Conservation (phyloP, 805 yeast species). For the Starmera quercuum region DNA sequence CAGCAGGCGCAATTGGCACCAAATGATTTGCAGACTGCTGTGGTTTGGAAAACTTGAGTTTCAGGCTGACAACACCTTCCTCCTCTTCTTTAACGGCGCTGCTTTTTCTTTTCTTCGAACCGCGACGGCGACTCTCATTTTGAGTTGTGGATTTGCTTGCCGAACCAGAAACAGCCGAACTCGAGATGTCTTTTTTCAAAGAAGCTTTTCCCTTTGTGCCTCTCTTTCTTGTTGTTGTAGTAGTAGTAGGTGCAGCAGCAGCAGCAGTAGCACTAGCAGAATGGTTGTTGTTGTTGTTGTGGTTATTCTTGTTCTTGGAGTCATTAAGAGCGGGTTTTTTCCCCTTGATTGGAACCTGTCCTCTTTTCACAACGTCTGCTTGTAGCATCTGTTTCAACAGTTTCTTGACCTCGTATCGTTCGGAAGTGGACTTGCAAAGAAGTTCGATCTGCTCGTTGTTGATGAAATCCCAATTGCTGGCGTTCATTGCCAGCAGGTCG, state of each 20-base stretch:
- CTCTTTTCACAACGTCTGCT: slow-evolving; percentile 16
- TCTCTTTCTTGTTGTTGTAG: neutral
- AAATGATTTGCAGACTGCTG: neutral
- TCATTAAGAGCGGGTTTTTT: neutral
- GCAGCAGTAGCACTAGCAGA: neutral
- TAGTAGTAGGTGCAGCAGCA: neutral
- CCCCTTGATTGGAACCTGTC: slow-evolving; percentile 7
- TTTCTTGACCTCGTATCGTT: slow-evolving; percentile 19
- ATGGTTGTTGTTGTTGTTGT: neutral
- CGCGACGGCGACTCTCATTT: neutral
- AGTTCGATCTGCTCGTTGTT: slow-evolving; percentile 19
- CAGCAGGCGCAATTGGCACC: slow-evolving; percentile 1
- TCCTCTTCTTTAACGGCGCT: neutral
- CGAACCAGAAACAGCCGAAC: neutral
- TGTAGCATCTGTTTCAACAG: slow-evolving; percentile 18
- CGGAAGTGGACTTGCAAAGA: slow-evolving; percentile 17
- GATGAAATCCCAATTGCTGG: slow-evolving; percentile 20
- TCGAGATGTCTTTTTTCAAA: too few species aligned
- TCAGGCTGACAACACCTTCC: too few species aligned
- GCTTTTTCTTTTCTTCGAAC: neutral
- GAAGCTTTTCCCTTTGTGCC: neutral
- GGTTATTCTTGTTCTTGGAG: neutral
- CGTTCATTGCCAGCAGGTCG: slow-evolving; percentile 15
- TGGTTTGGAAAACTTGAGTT: too few species aligned
- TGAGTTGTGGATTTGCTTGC: neutral